Percentiles rank a stretch among this genome's conserved stretches.
Evolutionary conservation across 2,329 filamentous ascomycete genomes (phyloP).

Genomic region (Fusarium mangiferae): DNA sequence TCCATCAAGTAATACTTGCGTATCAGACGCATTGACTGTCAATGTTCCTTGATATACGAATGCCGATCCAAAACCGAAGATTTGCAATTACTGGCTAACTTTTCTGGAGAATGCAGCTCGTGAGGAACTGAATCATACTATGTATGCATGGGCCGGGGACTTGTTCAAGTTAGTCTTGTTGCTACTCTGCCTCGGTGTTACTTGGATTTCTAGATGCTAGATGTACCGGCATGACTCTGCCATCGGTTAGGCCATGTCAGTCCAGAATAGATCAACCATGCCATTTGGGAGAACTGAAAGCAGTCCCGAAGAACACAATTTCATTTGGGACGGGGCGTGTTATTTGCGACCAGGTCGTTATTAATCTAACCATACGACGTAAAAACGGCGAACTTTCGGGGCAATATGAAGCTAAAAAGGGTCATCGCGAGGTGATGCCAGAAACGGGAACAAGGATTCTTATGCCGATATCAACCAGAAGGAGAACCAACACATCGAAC

Average conservation of each 20-base stretch:
- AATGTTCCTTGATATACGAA: background rate
- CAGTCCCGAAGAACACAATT: background rate
- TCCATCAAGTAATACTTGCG: constrained; percentile 4
- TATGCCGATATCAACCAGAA: constrained; percentile 2
- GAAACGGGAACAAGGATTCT: background rate
- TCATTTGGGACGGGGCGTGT: background rate
- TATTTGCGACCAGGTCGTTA: background rate
- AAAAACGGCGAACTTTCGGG: background rate
- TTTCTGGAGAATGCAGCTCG: background rate
- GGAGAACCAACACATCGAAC: background rate
- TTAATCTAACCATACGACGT: background rate
- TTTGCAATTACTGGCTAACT: background rate
- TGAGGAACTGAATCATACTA: background rate
- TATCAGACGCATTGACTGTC: background rate
- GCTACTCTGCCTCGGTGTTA: constrained; percentile 13
- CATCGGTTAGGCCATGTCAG: background rate
- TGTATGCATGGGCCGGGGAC: background rate
- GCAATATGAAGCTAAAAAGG: background rate
- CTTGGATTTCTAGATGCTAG: background rate
- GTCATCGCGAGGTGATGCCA: background rate
- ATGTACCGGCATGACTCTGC: constrained; percentile 2
- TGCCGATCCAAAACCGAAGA: background rate
- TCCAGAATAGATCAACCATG: background rate
- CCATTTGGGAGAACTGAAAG: background rate
- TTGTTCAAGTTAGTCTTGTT: background rate